These are phyloP conservation scores for Chlamydomonas asymmetrica DNA, from an alignment of 139 green algal genomes.

Conservation along the genomic window DNA sequence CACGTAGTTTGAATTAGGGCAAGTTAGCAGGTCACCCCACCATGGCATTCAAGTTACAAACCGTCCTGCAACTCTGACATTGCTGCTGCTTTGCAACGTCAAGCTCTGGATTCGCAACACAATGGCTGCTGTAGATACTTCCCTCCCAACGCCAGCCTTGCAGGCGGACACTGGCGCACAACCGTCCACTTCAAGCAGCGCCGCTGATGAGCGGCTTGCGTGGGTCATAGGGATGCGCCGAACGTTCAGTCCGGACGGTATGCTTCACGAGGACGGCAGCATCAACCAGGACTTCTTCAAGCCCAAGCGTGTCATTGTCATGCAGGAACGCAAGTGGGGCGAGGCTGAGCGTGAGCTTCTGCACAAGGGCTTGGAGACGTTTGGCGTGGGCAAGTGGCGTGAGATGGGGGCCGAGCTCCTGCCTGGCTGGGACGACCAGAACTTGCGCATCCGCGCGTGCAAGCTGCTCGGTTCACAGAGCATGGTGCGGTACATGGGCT, in stretches of 20 bases:
- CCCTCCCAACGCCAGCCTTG: too few relatives aligned
- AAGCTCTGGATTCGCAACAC: too few relatives aligned
- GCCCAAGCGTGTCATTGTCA: constrained; percentile 54
- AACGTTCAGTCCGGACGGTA: constrained; percentile 64
- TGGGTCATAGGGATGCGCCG: constrained; percentile 64
- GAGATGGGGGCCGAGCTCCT: constrained; percentile 64
- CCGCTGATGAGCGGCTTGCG: constrained; percentile 22
- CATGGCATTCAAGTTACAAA: too few relatives aligned
- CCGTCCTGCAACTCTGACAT: too few relatives aligned
- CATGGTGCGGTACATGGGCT: constrained; percentile 54
- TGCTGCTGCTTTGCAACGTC: too few relatives aligned
- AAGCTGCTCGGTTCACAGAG: constrained; percentile 76
- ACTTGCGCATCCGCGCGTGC: constrained; percentile 64
- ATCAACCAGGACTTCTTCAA: constrained; percentile 86
- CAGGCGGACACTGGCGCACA: too few relatives aligned
- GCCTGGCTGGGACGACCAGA: constrained; percentile 40
- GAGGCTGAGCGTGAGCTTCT: constrained; percentile 54
- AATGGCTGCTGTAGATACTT: too few relatives aligned
- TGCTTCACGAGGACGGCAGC: constrained; percentile 60
- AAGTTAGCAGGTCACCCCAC: too few relatives aligned
- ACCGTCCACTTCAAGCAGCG: too few relatives aligned
- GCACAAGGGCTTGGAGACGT: constrained; percentile 68
- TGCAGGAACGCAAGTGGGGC: constrained; percentile 71
- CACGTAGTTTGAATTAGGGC: too few relatives aligned
- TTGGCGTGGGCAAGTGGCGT: constrained; percentile 71